Base-by-base conservation (phyloP, 1,284 basidiomycete species). In the Pseudozyma thailandica region DNA sequence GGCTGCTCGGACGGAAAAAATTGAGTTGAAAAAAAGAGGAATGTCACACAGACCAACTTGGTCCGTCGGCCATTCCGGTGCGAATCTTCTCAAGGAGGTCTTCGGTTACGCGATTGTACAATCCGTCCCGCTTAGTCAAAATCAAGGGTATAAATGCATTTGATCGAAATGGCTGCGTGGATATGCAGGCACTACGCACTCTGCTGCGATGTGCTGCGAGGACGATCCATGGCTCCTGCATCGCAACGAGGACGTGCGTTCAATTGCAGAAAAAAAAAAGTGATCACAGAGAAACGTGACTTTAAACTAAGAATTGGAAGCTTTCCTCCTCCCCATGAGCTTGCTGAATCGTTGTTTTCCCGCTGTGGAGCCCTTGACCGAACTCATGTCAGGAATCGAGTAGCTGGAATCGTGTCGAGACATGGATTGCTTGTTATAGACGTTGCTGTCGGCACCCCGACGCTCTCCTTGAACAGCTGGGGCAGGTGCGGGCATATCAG, bases 251-350 rank as follows among this genome's bases (percentile, higher is more conserved):
- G n/a, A n/a, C n/a, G n/a, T n/a, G n/a, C n/a, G n/a, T n/a, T n/a
- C n/a, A n/a, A n/a, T n/a, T n/a, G n/a, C n/a, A n/a, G n/a, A 41
- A 23, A 41, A 21, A 18, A 5, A 41, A 9, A 41, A 15, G 21
- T 23, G 9, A 10, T n/a, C 15, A 33, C 21, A 23, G 15, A 39
- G 35, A 37, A 13, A 47, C 3, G 23, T 30, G n/a, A n/a, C n/a
- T n/a, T n/a, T n/a, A n/a, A n/a, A 16, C 15, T 41, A 69, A 12
- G 54, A 53, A 15, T 69, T 52, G 23, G 51, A 51, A 2, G 39
- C 51, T 27, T 63, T 70, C 3, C 66, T 31, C 30, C 66, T 44
- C 5, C 66, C 56, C 64, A 73, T 73, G 25, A 73, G 48, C 48
- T 73, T 73, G 61, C 64, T 69, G 15, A 73, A 37, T 6, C 70